phyloP scores from a whole-genome alignment of 2,329 filamentous ascomycete genomes.

The Raffaelea arxii region DNA sequence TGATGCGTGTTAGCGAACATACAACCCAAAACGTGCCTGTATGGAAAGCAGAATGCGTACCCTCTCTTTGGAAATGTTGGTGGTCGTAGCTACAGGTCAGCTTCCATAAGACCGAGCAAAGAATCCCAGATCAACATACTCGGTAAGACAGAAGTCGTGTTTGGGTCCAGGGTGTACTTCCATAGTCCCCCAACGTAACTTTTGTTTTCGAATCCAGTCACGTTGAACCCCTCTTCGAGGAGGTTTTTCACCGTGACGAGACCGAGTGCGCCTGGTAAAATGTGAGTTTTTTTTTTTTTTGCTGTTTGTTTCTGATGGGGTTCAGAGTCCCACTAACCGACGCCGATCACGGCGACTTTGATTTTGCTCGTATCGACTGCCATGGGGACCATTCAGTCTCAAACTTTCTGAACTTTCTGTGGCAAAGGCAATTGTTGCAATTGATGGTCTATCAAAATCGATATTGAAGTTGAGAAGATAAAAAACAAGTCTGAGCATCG shows the following conservation, averaged over 20 bases:
- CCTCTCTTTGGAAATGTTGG: constrained; percentile 23
- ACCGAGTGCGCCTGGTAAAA: constrained; percentile 30
- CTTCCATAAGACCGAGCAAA: constrained; percentile 9
- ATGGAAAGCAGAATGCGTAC: background rate
- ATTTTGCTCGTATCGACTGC: too few relatives aligned
- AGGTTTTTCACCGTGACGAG: constrained; percentile 27
- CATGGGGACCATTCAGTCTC: too few relatives aligned
- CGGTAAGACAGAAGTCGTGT: constrained; percentile 23
- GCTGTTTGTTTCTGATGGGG: too few relatives aligned
- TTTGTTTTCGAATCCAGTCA: constrained; percentile 28
- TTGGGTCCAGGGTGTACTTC: constrained; percentile 27
- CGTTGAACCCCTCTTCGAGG: constrained; percentile 32
- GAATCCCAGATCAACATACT: constrained; percentile 13
- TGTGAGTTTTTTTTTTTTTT: background rate
- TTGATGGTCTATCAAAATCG: too few relatives aligned
- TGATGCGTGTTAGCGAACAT: constrained; percentile 4
- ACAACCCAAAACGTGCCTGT: background rate
- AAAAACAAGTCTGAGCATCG: too few relatives aligned
- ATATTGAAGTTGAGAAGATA: too few relatives aligned
- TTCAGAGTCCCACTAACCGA: background rate
- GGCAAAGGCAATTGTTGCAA: too few relatives aligned
- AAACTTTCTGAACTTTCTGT: too few relatives aligned
- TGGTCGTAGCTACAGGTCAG: constrained; percentile 17
- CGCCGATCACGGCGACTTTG: background rate
- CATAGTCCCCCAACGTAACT: constrained; percentile 31